These are phyloP conservation scores for Ogataea paradorogensis DNA, from an alignment of 805 yeast genomes.

Conservation along the genomic window DNA sequence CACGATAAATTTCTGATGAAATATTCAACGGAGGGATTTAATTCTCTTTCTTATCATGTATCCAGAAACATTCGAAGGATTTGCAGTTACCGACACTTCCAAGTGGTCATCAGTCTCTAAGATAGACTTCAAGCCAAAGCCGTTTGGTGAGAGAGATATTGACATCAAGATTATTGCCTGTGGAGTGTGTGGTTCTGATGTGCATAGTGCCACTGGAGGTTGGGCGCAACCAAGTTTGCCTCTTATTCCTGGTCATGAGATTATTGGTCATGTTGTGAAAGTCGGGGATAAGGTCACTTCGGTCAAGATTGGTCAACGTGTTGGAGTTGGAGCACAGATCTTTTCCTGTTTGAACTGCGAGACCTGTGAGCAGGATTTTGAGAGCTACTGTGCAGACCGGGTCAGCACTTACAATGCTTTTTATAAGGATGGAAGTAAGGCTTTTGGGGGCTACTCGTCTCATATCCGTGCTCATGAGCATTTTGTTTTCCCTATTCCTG, in stretches of 20 bases:
- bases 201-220: constrained; percentile 46
- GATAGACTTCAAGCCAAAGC: constrained; percentile 35
- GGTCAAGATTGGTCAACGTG: constrained; percentile 65
- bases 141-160: constrained; percentile 40
- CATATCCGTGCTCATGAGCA: constrained; percentile 63
- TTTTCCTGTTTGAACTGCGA: constrained; percentile 60
- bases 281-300: constrained; percentile 56
- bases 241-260: constrained; percentile 58
- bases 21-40: too few species aligned
- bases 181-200: constrained; percentile 62
- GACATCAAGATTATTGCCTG: constrained; percentile 43
- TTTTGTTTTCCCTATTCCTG: constrained; percentile 64
- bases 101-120: constrained; percentile 35
- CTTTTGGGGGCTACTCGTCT: constrained; percentile 69
- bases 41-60: constrained; percentile 10
- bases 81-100: constrained; percentile 35
- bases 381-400: constrained; percentile 39
- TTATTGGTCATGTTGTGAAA: constrained; percentile 55
- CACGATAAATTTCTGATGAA: not conserved
- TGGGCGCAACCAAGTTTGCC: constrained; percentile 44
- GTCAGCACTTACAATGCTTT: constrained; percentile 37
- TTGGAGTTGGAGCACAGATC: constrained; percentile 76
- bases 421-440: constrained; percentile 29
- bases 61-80: constrained; percentile 39
- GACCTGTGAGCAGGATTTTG: constrained; percentile 54